Percentiles rank a stretch among this genome's conserved stretches.
Evolutionary conservation across 768 basidiomycete genomes (phyloP).

Genomic region (Hygrophoropsis aurantiaca): DNA sequence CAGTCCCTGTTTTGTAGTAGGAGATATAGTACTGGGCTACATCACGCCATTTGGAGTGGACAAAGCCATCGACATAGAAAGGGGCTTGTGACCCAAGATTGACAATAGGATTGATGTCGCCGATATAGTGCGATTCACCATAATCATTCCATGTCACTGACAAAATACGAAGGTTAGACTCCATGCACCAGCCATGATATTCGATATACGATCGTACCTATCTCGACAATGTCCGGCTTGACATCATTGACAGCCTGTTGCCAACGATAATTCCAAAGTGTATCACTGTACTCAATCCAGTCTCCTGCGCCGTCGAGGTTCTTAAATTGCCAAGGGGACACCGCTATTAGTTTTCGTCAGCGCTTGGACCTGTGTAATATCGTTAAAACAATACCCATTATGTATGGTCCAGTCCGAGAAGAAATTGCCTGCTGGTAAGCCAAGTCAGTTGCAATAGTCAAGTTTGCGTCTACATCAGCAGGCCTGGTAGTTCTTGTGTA

Average conservation of each 20-base stretch:
- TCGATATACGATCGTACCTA: constrained; percentile 23
- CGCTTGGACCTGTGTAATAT: neutral
- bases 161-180: constrained; percentile 17
- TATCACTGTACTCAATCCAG: constrained; percentile 24
- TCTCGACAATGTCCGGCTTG: constrained; percentile 25
- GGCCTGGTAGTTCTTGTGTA: constrained; percentile 11
- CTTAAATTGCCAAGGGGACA: constrained; percentile 25
- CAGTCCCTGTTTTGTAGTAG: constrained; percentile 21
- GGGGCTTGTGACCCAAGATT: constrained; percentile 20
- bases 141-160: constrained; percentile 24
- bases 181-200: no score
- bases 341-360: neutral
- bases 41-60: constrained; percentile 21
- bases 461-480: constrained; percentile 15
- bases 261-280: constrained; percentile 28
- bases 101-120: constrained; percentile 22
- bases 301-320: constrained; percentile 13
- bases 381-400: constrained; percentile 19
- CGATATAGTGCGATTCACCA: constrained; percentile 44
- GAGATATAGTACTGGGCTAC: constrained; percentile 26
- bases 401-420: constrained; percentile 23
- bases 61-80: constrained; percentile 24
- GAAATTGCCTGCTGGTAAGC: constrained; percentile 22
- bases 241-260: constrained; percentile 22
- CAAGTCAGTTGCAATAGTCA: constrained; percentile 26